A percentile compares a stretch with the other conserved stretches of the same genome.
phyloP scores from a whole-genome alignment of 2,329 filamentous ascomycete species.

The Diaporthe nobilis region DNA sequence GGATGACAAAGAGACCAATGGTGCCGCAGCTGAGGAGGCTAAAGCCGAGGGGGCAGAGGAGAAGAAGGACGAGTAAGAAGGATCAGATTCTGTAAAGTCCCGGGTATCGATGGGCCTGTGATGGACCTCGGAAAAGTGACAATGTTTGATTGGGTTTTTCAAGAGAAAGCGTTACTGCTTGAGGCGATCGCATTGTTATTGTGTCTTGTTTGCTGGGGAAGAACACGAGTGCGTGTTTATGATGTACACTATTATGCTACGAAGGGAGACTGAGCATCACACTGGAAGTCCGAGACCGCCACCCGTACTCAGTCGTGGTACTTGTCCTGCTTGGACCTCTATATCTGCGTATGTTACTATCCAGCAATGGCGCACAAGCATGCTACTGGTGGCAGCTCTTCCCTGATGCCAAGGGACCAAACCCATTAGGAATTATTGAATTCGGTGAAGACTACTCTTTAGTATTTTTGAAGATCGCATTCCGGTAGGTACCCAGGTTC shows the following conservation, averaged over 20 bases:
- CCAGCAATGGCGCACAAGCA: background rate
- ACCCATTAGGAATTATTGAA: too few species aligned
- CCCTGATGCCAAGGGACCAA: background rate
- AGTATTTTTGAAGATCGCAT: background rate
- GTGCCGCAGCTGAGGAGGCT: constrained; percentile 2
- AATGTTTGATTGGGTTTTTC: background rate
- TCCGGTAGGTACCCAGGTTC: background rate
- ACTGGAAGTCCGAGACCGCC: background rate
- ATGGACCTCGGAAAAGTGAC: background rate
- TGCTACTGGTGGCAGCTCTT: background rate
- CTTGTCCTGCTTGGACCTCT: background rate
- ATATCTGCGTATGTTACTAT: background rate
- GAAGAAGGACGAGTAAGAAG: constrained; percentile 34
- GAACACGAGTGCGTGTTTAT: constrained; percentile 3
- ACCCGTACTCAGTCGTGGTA: background rate
- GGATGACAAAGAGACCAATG: constrained; percentile 44
- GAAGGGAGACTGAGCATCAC: constrained; percentile 4
- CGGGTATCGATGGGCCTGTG: background rate
- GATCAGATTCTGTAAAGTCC: constrained; percentile 51
- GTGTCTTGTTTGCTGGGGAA: background rate
- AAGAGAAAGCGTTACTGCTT: constrained; percentile 6
- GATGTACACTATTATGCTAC: background rate
- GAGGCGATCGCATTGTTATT: background rate
- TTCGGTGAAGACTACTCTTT: background rate
- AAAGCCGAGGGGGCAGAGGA: constrained; percentile 21